phyloP scores from a whole-genome alignment of 495 filamentous ascomycete genomes.

The Talaromyces wortmannii region DNA sequence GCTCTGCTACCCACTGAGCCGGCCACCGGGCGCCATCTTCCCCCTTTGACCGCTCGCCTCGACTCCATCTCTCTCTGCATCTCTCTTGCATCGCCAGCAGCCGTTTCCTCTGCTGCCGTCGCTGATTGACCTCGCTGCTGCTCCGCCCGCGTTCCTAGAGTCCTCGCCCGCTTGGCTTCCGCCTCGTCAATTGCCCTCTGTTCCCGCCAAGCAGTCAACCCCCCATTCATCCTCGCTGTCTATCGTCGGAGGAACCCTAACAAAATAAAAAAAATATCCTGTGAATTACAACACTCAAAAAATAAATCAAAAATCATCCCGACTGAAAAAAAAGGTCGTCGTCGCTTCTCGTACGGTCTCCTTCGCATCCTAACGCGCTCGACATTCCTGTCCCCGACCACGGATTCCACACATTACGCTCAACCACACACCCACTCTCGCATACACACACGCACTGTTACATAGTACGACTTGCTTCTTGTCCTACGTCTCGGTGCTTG shows the following conservation, averaged over 20 bases:
- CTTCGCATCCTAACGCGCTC: background rate
- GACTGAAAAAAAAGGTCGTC: background rate
- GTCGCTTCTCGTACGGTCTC: background rate
- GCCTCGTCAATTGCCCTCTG: constrained; percentile 19
- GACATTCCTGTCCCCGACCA: background rate
- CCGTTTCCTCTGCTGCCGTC: background rate
- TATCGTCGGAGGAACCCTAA: background rate
- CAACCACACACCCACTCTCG: too few species aligned
- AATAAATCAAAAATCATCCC: background rate
- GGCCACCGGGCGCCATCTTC: too few species aligned
- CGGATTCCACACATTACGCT: background rate
- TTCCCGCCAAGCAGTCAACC: constrained; percentile 2
- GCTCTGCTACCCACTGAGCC: background rate
- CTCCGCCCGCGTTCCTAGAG: background rate
- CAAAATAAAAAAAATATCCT: background rate
- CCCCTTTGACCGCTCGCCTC: too few species aligned
- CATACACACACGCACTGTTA: background rate
- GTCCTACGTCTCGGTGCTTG: background rate
- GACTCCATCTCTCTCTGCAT: too few species aligned
- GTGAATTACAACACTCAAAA: background rate
- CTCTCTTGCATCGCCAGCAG: too few species aligned
- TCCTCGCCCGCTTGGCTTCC: constrained; percentile 13
- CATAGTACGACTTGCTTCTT: background rate
- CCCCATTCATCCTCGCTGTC: background rate
- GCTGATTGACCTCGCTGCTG: background rate